A percentile compares a stretch with the other conserved stretches of the same genome.
These are phyloP conservation scores for Vitis hybrid DNA, from an alignment of 177 flowering plant genomes.

Conservation along the genomic window DNA sequence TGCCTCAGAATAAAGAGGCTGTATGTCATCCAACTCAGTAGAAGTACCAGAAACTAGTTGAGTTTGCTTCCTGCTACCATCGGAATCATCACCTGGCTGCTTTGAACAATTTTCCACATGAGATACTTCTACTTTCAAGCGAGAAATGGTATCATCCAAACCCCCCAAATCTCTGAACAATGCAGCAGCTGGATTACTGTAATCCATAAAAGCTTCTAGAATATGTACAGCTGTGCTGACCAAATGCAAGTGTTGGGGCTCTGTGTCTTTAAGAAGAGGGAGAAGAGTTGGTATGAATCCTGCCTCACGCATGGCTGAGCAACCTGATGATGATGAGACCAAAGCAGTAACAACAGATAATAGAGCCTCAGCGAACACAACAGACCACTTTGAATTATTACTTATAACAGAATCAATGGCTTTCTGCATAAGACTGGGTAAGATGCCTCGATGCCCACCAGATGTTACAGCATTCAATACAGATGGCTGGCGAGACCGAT, in stretches of 20 bases:
- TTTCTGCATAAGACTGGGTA: conserved; percentile 93
- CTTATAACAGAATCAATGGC: conserved; percentile 67
- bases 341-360: conserved; percentile 82
- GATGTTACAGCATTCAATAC: conserved; percentile 83
- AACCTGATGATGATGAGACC: conserved; percentile 91
- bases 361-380: conserved; percentile 83
- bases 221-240: conserved; percentile 87
- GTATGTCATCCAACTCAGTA: conserved; percentile 46
- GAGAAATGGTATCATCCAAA: conserved; percentile 83
- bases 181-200: conserved; percentile 89
- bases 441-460: conserved; percentile 85
- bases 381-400: conserved; percentile 71
- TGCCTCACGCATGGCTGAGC: conserved; percentile 93
- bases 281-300: conserved; percentile 91
- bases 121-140: conserved; percentile 80
- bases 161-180: conserved; percentile 91
- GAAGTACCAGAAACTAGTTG: conserved; percentile 34
- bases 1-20: conserved; percentile 75
- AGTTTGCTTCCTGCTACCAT: conserved; percentile 32
- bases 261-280: conserved; percentile 85
- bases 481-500: conserved; percentile 71
- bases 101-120: conserved; percentile 54
- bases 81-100: conserved; percentile 48
- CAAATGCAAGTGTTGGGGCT: conserved; percentile 87
- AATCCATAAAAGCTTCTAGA: conserved; percentile 92